Evolutionary conservation across 257 asterid genomes (phyloP).

Genomic region (Rehmannia glutinosa): DNA sequence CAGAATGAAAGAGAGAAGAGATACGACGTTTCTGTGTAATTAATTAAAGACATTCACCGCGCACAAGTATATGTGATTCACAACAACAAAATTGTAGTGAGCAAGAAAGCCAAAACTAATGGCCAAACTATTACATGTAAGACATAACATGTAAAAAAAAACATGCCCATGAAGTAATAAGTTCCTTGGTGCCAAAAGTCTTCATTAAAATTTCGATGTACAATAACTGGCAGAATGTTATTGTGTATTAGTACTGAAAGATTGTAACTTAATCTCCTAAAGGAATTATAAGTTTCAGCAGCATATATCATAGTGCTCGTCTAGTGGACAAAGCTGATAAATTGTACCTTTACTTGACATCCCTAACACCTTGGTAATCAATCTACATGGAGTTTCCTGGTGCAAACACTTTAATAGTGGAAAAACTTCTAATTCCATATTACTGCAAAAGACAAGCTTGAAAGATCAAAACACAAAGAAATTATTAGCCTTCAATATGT

Average conservation of each 20-base stretch:
- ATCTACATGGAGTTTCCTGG: no score
- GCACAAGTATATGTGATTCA: no score
- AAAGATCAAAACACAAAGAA: no score
- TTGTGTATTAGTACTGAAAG: background rate
- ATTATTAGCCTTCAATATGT: no score
- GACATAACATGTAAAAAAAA: background rate
- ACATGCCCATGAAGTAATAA: background rate
- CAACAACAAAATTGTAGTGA: slow-evolving; percentile 4
- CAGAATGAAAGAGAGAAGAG: no score
- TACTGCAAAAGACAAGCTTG: no score
- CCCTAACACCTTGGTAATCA: no score
- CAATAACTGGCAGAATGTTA: background rate
- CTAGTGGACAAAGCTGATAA: background rate
- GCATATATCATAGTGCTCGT: slow-evolving; percentile 7
- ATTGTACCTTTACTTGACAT: no score
- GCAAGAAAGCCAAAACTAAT: slow-evolving; percentile 5
- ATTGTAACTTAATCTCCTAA: background rate
- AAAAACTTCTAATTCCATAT: no score
- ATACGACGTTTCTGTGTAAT: no score
- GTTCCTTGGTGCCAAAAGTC: slow-evolving; percentile 10
- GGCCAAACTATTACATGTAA: background rate
- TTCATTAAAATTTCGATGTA: background rate
- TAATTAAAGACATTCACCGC: no score
- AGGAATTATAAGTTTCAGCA: background rate
- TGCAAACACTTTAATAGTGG: no score